Percentiles rank a stretch among this genome's conserved stretches.
phyloP scores from a whole-genome alignment of 176 grass and related monocot species.

The Pontederia crassipes region DNA sequence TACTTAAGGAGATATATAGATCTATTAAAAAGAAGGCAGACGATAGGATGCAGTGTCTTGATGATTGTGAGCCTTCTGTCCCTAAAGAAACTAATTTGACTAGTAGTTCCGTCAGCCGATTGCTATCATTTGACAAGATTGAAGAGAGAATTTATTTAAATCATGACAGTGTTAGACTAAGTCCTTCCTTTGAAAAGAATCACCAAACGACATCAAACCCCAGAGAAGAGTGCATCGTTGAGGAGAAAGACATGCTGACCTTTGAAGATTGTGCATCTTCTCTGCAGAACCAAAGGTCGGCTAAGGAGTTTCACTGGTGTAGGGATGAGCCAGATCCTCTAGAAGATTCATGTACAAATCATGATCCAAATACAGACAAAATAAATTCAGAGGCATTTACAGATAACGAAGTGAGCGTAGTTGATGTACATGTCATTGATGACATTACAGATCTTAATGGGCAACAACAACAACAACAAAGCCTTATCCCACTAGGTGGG shows the following conservation, averaged over 20 bases:
- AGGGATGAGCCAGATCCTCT: neutral
- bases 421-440: conserved; percentile 30
- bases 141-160: neutral
- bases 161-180: neutral
- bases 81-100: neutral
- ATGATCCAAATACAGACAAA: conserved; percentile 15
- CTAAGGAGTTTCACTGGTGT: conserved; percentile 10
- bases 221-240: conserved; percentile 8
- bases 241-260: conserved; percentile 39
- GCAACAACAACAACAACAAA: conserved; percentile 9
- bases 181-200: neutral
- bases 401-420: conserved; percentile 38
- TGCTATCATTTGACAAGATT: neutral
- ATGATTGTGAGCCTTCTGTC: neutral
- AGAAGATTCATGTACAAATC: conserved; percentile 23
- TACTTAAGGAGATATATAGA: neutral
- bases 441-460: conserved; percentile 27
- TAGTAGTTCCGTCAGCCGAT: neutral
- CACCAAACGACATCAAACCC: neutral
- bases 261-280: conserved; percentile 25
- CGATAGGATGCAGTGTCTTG: neutral
- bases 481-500: no score
- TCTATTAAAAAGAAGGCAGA: neutral
- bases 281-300: conserved; percentile 7
- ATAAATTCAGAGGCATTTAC: conserved; percentile 10